phyloP scores from a whole-genome alignment of 1,139 yeast species.

The Pichia sp. region DNA sequence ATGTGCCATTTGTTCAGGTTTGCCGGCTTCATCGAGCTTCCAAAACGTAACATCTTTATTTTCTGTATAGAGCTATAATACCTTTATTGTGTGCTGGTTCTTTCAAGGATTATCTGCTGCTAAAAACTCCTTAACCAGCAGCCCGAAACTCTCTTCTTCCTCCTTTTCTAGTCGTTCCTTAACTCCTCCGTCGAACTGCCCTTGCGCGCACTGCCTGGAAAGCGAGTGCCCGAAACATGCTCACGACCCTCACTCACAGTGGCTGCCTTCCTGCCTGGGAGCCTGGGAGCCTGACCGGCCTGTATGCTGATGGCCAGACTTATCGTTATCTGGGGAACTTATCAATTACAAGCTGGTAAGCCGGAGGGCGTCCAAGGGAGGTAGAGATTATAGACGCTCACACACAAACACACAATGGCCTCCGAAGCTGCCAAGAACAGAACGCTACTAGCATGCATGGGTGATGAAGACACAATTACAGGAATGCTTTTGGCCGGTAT shows the following conservation, averaged over 20 bases:
- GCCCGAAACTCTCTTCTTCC: neutral
- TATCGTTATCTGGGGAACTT: neutral
- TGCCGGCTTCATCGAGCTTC: neutral
- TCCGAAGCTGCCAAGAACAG: conserved; percentile 45
- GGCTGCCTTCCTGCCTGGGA: neutral
- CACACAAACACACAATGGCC: conserved; percentile 16
- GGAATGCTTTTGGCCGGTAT: conserved; percentile 94
- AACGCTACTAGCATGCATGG: conserved; percentile 82
- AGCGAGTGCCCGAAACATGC: neutral
- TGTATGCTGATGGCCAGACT: too few relatives aligned
- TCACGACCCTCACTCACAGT: neutral
- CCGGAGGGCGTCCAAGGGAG: too few relatives aligned
- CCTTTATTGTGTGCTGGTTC: neutral
- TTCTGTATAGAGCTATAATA: neutral
- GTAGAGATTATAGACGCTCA: neutral
- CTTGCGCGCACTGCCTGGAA: neutral
- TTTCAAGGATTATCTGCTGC: neutral
- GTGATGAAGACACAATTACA: conserved; percentile 96
- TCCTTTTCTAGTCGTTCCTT: neutral
- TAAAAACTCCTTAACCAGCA: neutral
- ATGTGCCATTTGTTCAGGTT: neutral
- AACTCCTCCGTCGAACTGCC: neutral
- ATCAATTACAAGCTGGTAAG: too few relatives aligned
- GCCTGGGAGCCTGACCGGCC: too few relatives aligned
- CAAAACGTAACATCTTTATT: neutral